These are phyloP conservation scores for Komagataella pastoris DNA, from an alignment of 805 yeast species.

Conservation along the genomic window DNA sequence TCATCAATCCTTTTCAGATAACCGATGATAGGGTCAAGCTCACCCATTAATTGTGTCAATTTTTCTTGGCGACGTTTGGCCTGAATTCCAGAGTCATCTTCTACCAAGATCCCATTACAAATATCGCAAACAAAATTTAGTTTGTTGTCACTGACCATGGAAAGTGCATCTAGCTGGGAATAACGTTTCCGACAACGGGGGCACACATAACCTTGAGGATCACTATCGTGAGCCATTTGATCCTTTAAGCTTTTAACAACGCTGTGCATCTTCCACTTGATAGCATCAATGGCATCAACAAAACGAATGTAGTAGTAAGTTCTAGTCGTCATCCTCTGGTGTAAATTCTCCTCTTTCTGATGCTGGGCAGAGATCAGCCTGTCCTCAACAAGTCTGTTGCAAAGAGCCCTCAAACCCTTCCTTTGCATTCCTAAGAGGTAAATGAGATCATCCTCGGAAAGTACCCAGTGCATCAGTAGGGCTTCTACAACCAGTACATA, in stretches of 20 bases:
- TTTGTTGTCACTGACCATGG: constrained; percentile 66
- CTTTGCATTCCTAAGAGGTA: constrained; percentile 71
- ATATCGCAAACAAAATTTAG: constrained; percentile 75
- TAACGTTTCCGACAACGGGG: constrained; percentile 74
- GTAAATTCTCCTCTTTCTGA: constrained; percentile 58
- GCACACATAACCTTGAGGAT: constrained; percentile 91
- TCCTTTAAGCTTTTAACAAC: constrained; percentile 69
- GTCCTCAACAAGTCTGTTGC: constrained; percentile 77
- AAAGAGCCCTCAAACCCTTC: constrained; percentile 73
- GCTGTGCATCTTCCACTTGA: constrained; percentile 92
- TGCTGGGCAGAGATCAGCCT: constrained; percentile 57
- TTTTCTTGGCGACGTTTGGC: constrained; percentile 71
- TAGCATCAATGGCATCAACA: constrained; percentile 89
- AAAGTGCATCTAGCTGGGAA: constrained; percentile 78
- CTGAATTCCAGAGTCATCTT: constrained; percentile 80
- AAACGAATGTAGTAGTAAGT: constrained; percentile 80
- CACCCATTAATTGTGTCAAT: constrained; percentile 75
- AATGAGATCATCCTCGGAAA: constrained; percentile 84
- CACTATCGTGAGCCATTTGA: constrained; percentile 72
- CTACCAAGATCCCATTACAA: constrained; percentile 66
- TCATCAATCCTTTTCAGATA: constrained; percentile 76
- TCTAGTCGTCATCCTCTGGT: constrained; percentile 53
- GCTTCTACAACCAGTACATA: constrained; percentile 82
- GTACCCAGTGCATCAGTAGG: constrained; percentile 71
- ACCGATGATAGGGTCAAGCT: constrained; percentile 77